These are phyloP conservation scores for Pinus tabuliformis DNA, from an alignment of 75 land plant genomes.

Conservation along the genomic window DNA sequence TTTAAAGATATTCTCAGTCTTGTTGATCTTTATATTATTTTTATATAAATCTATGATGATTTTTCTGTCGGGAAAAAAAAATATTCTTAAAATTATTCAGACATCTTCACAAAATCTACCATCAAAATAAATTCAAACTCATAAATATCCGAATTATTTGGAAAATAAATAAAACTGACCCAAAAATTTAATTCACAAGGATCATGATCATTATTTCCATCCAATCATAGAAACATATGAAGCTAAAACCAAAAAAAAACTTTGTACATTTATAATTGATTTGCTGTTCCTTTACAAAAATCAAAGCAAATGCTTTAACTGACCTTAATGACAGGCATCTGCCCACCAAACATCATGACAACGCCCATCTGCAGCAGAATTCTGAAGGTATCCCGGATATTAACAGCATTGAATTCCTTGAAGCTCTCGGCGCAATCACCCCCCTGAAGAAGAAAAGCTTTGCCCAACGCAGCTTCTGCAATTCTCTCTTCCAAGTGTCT, in stretches of 20 bases:
- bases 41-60: too few relatives aligned
- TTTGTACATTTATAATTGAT: neutral
- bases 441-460: slow-evolving; percentile 64
- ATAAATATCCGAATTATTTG: too few relatives aligned
- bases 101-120: too few relatives aligned
- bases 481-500: slow-evolving; percentile 55
- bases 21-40: too few relatives aligned
- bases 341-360: slow-evolving; percentile 65
- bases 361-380: slow-evolving; percentile 70
- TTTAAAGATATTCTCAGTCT: too few relatives aligned
- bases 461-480: slow-evolving; percentile 63
- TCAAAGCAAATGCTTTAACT: neutral
- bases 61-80: too few relatives aligned
- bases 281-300: neutral
- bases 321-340: slow-evolving; percentile 53
- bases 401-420: slow-evolving; percentile 74
- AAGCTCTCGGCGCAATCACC: slow-evolving; percentile 85
- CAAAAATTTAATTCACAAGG: too few relatives aligned
- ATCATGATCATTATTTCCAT: too few relatives aligned
- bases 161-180: too few relatives aligned
- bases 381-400: slow-evolving; percentile 71
- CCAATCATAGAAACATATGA: too few relatives aligned
- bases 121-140: too few relatives aligned
- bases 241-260: neutral
- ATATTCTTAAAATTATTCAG: too few relatives aligned